Conservation (phyloP, 345 rosid genomes). For the Gossypium australe region DNA sequence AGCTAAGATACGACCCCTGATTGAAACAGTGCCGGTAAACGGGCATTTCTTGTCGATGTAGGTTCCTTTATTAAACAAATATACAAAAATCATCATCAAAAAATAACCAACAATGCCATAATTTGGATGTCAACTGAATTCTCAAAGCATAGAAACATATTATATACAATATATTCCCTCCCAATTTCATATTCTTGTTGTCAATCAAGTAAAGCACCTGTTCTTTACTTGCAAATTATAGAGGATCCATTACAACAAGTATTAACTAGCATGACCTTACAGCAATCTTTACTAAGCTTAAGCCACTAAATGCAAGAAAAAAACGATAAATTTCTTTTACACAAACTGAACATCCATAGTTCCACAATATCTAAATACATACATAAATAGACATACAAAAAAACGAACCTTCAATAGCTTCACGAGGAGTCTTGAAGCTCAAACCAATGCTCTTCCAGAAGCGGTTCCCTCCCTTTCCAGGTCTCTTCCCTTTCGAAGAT, state of each 20-base stretch:
- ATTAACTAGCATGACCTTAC: not conserved
- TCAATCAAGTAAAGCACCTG: not conserved
- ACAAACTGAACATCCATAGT: not conserved
- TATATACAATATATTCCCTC: not conserved
- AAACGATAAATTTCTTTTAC: not conserved
- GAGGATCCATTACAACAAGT: not conserved
- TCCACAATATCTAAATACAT: not conserved
- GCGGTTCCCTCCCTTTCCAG: slow-evolving; percentile 92
- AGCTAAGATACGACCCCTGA: slow-evolving; percentile 87
- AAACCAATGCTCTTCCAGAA: slow-evolving; percentile 82
- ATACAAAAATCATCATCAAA: not conserved
- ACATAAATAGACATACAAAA: not conserved
- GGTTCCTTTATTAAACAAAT: slow-evolving; percentile 37
- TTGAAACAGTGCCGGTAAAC: slow-evolving; percentile 77
- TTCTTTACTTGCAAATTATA: not conserved
- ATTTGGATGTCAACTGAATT: not conserved
- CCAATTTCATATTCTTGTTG: not conserved
- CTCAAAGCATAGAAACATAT: not conserved
- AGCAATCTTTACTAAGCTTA: not conserved
- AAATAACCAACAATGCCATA: not conserved
- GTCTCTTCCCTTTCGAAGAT: slow-evolving; percentile 80
- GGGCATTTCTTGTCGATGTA: slow-evolving; percentile 92
- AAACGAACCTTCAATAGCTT: slow-evolving; percentile 69
- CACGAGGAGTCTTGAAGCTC: slow-evolving; percentile 92
- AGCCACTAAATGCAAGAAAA: not conserved